Evolutionary conservation across 139 green algal genomes (phyloP).

Genomic region (Nannochloris sp.): DNA sequence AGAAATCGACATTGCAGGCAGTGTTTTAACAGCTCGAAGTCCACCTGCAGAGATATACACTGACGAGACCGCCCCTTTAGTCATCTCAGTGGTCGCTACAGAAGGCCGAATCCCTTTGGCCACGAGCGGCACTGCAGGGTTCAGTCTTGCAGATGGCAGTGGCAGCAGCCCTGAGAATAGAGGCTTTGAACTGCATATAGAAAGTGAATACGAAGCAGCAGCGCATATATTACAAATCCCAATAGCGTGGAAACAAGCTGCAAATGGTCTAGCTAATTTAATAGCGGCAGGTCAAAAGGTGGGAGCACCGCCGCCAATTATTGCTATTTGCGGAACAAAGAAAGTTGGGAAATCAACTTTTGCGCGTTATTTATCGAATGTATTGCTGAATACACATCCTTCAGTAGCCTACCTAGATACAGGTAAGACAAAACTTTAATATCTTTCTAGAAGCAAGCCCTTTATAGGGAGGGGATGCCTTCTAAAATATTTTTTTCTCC

Average conservation of each 20-base stretch:
- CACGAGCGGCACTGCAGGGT: neutral
- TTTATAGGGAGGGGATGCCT: no score
- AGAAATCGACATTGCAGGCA: neutral
- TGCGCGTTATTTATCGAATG: slow-evolving; percentile 50
- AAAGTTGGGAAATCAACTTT: slow-evolving; percentile 79
- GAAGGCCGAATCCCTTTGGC: neutral
- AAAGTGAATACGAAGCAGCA: no score
- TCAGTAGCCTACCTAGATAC: slow-evolving; percentile 70
- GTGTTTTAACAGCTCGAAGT: neutral
- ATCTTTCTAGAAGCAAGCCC: neutral
- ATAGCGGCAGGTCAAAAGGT: neutral
- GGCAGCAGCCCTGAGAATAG: no score
- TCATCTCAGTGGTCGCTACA: neutral
- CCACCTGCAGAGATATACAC: neutral
- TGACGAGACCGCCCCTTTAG: slow-evolving; percentile 4
- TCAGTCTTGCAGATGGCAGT: neutral
- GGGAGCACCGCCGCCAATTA: slow-evolving; percentile 19
- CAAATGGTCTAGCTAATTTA: neutral
- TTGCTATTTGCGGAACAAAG: slow-evolving; percentile 65
- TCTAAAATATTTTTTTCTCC: neutral
- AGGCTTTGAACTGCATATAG: no score
- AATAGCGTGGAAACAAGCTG: slow-evolving; percentile 15
- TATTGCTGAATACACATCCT: slow-evolving; percentile 2
- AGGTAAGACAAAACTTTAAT: neutral
- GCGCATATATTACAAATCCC: no score